Percentiles rank a stretch among this genome's conserved stretches.
Conservation (phyloP, 495 filamentous ascomycete species). For the Xylaria castorea region DNA sequence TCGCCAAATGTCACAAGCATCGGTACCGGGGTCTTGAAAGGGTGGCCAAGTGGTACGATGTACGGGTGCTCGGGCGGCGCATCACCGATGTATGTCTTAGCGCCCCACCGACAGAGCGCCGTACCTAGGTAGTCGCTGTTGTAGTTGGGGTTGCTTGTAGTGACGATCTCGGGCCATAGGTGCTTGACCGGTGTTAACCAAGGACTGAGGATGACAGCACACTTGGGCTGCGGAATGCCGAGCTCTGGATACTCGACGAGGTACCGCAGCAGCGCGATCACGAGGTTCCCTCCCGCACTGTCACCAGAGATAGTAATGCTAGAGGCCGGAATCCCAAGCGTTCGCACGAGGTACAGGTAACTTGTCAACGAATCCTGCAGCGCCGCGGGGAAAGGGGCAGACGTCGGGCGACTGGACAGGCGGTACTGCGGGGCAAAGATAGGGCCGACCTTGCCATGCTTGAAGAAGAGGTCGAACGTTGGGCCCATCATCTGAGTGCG, state of each 20-base stretch:
- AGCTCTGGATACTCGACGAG: slow-evolving; percentile 28
- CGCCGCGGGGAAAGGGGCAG: slow-evolving; percentile 52
- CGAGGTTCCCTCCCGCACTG: slow-evolving; percentile 40
- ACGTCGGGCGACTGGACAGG: slow-evolving; percentile 38
- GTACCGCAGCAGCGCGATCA: slow-evolving; percentile 49
- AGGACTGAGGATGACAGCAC: slow-evolving; percentile 7
- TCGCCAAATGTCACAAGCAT: slow-evolving; percentile 22
- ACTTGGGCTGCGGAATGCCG: slow-evolving; percentile 20
- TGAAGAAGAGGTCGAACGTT: slow-evolving; percentile 31
- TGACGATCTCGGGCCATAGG: slow-evolving; percentile 21
- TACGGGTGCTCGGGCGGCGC: slow-evolving; percentile 23
- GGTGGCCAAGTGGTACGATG: slow-evolving; percentile 23
- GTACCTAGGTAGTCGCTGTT: slow-evolving; percentile 25
- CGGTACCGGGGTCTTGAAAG: slow-evolving; percentile 24
- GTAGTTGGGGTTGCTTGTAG: slow-evolving; percentile 28
- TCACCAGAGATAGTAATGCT: slow-evolving; percentile 40
- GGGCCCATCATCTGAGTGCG: slow-evolving; percentile 23
- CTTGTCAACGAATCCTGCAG: slow-evolving; percentile 54
- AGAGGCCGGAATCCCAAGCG: slow-evolving; percentile 39
- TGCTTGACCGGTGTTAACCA: slow-evolving; percentile 13
- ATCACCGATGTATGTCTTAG: slow-evolving; percentile 17
- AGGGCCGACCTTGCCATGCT: slow-evolving; percentile 31
- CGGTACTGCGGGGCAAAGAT: slow-evolving; percentile 49
- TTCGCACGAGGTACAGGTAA: slow-evolving; percentile 49
- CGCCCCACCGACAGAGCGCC: slow-evolving; percentile 23